Percentiles rank a stretch among this genome's conserved stretches.
phyloP scores from a whole-genome alignment of 352 stramenopile genomes.

The Peronospora destructor region DNA sequence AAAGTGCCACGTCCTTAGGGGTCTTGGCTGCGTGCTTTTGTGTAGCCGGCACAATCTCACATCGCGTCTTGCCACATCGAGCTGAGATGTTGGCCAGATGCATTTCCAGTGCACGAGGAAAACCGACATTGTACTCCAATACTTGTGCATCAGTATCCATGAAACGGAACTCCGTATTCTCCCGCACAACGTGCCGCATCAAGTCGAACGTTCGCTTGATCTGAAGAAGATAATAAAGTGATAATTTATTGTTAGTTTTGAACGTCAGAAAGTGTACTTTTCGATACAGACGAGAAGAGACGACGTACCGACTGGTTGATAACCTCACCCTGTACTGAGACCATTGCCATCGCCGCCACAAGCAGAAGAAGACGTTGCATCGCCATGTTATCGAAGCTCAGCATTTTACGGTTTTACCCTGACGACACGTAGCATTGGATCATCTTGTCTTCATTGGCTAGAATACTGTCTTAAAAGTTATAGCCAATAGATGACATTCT shows the following conservation, averaged over 20 bases:
- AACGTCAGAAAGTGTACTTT: too few species aligned
- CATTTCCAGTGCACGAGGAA: slow-evolving; percentile 46
- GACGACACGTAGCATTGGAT: slow-evolving; percentile 25
- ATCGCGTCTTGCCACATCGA: slow-evolving; percentile 68
- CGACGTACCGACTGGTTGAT: slow-evolving; percentile 64
- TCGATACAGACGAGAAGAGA: background rate
- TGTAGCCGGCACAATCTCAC: slow-evolving; percentile 50
- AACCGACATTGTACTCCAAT: slow-evolving; percentile 53
- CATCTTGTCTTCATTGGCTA: slow-evolving; percentile 12
- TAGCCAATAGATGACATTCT: slow-evolving; percentile 3
- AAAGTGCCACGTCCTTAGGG: slow-evolving; percentile 42
- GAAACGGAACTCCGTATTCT: slow-evolving; percentile 70
- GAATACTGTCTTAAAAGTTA: slow-evolving; percentile 5
- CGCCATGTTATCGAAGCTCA: slow-evolving; percentile 16
- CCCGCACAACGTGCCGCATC: slow-evolving; percentile 76
- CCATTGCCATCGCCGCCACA: slow-evolving; percentile 28
- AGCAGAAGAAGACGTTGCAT: slow-evolving; percentile 33
- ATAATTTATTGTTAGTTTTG: background rate
- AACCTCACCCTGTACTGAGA: slow-evolving; percentile 36
- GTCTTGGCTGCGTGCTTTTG: slow-evolving; percentile 21
- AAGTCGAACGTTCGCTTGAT: slow-evolving; percentile 75
- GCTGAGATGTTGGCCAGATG: slow-evolving; percentile 54
- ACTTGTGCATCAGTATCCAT: slow-evolving; percentile 48
- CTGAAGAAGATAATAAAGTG: slow-evolving; percentile 17
- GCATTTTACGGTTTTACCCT: slow-evolving; percentile 6